Conservation (phyloP, 176 grass and related monocot species). For the Oryza longistaminata region DNA sequence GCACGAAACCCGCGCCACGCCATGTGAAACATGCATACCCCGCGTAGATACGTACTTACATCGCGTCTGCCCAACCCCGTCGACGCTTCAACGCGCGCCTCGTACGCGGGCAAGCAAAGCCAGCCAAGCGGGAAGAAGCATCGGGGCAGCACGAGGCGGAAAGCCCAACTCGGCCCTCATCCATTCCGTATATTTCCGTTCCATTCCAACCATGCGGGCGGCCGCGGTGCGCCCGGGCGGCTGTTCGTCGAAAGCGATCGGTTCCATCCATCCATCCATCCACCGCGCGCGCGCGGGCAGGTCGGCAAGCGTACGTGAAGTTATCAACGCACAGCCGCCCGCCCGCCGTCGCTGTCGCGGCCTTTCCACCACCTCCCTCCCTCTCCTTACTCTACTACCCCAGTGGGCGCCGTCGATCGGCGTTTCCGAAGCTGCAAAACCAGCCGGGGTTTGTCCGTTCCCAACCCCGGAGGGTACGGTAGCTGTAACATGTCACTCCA, state of each 20-base stretch:
- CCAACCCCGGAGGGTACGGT: conserved; percentile 25
- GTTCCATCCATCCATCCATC: neutral
- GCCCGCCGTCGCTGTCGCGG: conserved; percentile 40
- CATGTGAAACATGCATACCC: conserved; percentile 43
- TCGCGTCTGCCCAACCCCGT: neutral
- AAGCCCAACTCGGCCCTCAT: neutral
- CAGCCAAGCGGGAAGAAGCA: conserved; percentile 38
- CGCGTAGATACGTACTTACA: neutral
- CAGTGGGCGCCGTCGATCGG: conserved; percentile 52
- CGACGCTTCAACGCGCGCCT: conserved; percentile 37
- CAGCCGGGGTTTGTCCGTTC: conserved; percentile 30
- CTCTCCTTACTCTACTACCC: neutral
- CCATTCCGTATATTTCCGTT: neutral
- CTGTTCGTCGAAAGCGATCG: conserved; percentile 43
- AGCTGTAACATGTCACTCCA: neutral
- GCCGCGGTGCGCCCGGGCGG: neutral
- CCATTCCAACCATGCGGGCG: conserved; percentile 22
- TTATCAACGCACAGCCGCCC: conserved; percentile 11
- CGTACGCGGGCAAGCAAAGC: neutral
- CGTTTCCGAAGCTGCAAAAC: conserved; percentile 48
- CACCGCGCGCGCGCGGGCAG: neutral
- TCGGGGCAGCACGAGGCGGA: neutral
- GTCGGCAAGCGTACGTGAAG: conserved; percentile 45
- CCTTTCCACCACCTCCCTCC: conserved; percentile 20
- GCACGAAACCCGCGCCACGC: conserved; percentile 26